A percentile compares a stretch with the other conserved stretches of the same genome.
Evolutionary conservation across 2,329 filamentous ascomycete species (phyloP).

Genomic region (Penicillium sp.): DNA sequence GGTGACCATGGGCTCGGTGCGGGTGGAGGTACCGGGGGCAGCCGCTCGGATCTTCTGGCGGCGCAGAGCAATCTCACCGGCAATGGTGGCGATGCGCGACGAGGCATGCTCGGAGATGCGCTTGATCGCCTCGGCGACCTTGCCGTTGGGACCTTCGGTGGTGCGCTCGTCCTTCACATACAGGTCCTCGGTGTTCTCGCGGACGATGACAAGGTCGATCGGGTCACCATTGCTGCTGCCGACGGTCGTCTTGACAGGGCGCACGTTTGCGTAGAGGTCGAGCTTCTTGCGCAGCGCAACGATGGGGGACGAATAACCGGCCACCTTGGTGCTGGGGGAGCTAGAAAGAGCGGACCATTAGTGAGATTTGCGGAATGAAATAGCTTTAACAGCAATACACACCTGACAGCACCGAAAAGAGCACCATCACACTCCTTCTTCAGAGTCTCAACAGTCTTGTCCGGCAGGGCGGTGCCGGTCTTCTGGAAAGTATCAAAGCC

Average conservation of each 20-base stretch:
- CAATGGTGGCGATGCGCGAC: constrained; percentile 82
- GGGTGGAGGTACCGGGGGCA: constrained; percentile 45
- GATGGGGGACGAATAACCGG: constrained; percentile 94
- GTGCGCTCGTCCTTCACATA: constrained; percentile 97
- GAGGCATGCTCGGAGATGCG: constrained; percentile 84
- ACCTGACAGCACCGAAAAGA: constrained; percentile 88
- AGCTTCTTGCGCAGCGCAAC: constrained; percentile 93
- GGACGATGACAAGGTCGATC: constrained; percentile 95
- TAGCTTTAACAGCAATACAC: constrained; percentile 8
- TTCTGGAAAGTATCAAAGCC: constrained; percentile 91
- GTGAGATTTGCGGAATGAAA: not conserved
- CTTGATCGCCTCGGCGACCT: constrained; percentile 96
- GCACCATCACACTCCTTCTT: constrained; percentile 90
- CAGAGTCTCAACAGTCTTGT: constrained; percentile 83
- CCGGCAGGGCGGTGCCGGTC: constrained; percentile 80
- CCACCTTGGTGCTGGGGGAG: constrained; percentile 81
- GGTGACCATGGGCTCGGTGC: constrained; percentile 70
- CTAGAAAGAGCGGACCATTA: constrained; percentile 33
- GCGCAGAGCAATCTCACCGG: constrained; percentile 86
- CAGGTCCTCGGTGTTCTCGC: constrained; percentile 97
- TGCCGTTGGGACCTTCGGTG: constrained; percentile 62
- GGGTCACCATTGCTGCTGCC: constrained; percentile 46
- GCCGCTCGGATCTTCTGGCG: constrained; percentile 71
- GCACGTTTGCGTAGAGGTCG: constrained; percentile 93
- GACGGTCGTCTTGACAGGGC: constrained; percentile 80